These are phyloP conservation scores for Geranomyces michiganensis DNA, from an alignment of 192 early-diverging fungal genomes.

Conservation along the genomic window DNA sequence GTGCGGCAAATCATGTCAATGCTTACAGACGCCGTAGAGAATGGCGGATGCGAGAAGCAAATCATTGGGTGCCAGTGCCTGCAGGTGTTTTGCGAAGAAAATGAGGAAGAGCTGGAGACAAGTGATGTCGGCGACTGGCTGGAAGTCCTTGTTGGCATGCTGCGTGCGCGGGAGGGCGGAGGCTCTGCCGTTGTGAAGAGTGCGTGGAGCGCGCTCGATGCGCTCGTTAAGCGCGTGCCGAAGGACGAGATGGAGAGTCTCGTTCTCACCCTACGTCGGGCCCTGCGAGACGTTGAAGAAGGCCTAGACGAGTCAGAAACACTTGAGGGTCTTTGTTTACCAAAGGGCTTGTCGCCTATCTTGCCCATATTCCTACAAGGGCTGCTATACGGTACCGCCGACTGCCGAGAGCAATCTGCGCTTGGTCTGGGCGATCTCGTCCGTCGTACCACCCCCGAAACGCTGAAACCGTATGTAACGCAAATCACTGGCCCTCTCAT, in stretches of 20 bases:
- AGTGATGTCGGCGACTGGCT: slow-evolving; percentile 84
- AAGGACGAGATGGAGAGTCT: slow-evolving; percentile 89
- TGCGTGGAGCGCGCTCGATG: slow-evolving; percentile 80
- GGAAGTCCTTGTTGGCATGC: slow-evolving; percentile 69
- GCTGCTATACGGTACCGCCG: slow-evolving; percentile 81
- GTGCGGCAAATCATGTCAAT: slow-evolving; percentile 77
- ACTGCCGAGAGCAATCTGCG: slow-evolving; percentile 84
- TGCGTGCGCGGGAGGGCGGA: slow-evolving; percentile 54
- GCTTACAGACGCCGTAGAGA: slow-evolving; percentile 69
- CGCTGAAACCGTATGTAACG: slow-evolving; percentile 87
- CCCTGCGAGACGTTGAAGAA: slow-evolving; percentile 63
- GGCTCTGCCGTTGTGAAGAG: slow-evolving; percentile 56
- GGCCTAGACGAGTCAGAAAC: slow-evolving; percentile 41
- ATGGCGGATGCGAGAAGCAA: slow-evolving; percentile 15
- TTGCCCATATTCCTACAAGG: slow-evolving; percentile 93
- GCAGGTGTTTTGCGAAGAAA: slow-evolving; percentile 68
- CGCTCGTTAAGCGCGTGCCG: slow-evolving; percentile 76
- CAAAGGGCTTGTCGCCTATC: slow-evolving; percentile 90
- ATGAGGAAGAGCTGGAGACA: slow-evolving; percentile 53
- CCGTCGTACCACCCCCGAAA: slow-evolving; percentile 68
- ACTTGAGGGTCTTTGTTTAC: slow-evolving; percentile 84
- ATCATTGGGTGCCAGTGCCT: slow-evolving; percentile 65
- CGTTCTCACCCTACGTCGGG: slow-evolving; percentile 68
- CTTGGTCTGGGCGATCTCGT: slow-evolving; percentile 82
- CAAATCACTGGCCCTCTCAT: slow-evolving; percentile 97